Conservation (phyloP, 352 stramenopile genomes). For the Globisporangium viniferum region DNA sequence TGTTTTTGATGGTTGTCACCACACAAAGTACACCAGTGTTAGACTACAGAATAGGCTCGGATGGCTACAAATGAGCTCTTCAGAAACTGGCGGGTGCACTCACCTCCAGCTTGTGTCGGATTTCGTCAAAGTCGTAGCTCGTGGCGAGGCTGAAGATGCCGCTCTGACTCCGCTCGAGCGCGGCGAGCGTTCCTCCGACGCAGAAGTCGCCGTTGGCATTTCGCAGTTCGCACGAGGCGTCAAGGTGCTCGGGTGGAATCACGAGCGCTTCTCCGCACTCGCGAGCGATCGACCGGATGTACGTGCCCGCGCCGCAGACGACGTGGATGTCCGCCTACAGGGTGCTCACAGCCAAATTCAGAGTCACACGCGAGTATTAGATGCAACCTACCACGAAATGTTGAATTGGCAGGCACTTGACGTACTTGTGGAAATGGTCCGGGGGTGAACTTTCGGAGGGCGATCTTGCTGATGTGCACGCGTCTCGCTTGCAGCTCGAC, state of each 20-base stretch:
- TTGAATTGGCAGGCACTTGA: background rate
- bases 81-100: background rate
- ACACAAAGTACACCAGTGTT: constrained; percentile 3
- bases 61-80: background rate
- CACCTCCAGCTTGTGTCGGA: constrained; percentile 44
- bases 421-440: constrained; percentile 64
- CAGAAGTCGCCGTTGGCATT: constrained; percentile 40
- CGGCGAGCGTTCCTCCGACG: constrained; percentile 61
- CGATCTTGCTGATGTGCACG: constrained; percentile 64
- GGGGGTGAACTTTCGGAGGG: constrained; percentile 42
- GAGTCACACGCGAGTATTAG: background rate
- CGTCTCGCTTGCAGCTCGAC: constrained; percentile 55
- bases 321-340: constrained; percentile 46
- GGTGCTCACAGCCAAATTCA: background rate
- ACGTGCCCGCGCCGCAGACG: constrained; percentile 71
- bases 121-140: constrained; percentile 56
- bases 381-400: too few species aligned
- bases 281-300: constrained; percentile 85
- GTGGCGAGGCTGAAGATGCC: constrained; percentile 49
- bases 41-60: background rate
- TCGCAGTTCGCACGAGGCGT: constrained; percentile 20
- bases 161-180: constrained; percentile 60
- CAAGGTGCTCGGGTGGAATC: constrained; percentile 25
- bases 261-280: constrained; percentile 73
- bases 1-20: background rate